Evolutionary conservation across 176 grass and related monocot species (phyloP).

Genomic region (Raddia guianensis): DNA sequence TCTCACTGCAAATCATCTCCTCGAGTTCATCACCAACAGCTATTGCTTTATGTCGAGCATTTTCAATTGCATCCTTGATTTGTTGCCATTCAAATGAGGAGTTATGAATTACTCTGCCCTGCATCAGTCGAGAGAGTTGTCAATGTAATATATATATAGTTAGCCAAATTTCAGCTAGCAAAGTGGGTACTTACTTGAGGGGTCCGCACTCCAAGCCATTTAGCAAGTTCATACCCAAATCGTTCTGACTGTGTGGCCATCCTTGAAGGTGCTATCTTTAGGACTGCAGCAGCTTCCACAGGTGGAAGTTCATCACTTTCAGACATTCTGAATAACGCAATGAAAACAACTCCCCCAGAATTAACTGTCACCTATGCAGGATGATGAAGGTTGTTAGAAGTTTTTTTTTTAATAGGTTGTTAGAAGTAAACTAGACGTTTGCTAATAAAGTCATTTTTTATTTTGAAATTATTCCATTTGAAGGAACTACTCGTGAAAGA

Average conservation of each 20-base stretch:
- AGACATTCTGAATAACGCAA: constrained; percentile 66
- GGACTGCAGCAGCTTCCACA: constrained; percentile 80
- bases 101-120: constrained; percentile 90
- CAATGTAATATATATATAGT: constrained; percentile 19
- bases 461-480: neutral
- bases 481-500: neutral
- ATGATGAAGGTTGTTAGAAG: neutral
- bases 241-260: constrained; percentile 98
- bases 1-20: constrained; percentile 72
- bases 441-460: neutral
- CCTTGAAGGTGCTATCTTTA: constrained; percentile 93
- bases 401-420: neutral
- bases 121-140: constrained; percentile 36
- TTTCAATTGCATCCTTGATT: constrained; percentile 90
- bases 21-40: constrained; percentile 60
- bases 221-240: constrained; percentile 91
- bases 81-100: constrained; percentile 82
- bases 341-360: constrained; percentile 92
- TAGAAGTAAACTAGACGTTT: constrained; percentile 12
- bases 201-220: constrained; percentile 85
- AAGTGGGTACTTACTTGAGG: constrained; percentile 69
- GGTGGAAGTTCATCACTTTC: constrained; percentile 39
- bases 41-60: constrained; percentile 51
- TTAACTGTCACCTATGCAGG: constrained; percentile 86
- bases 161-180: constrained; percentile 23